Conservation (phyloP, 2,329 filamentous ascomycete species). For the Claviceps paspali region DNA sequence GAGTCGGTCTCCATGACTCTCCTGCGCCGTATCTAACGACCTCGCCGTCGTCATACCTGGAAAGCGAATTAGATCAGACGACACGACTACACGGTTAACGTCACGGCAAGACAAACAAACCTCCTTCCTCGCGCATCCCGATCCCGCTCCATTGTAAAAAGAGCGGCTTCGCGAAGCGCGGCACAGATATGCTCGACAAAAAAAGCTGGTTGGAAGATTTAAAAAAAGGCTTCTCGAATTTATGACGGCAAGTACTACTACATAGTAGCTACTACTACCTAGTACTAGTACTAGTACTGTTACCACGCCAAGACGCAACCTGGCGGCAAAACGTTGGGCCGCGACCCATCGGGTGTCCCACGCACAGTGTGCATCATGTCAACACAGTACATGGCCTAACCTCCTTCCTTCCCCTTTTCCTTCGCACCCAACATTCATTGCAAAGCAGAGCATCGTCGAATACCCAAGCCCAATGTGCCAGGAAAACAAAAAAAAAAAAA, state of each 20-base stretch:
- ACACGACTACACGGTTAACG: too few species aligned
- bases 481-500: too few species aligned
- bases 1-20: conserved; percentile 45
- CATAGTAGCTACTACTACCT: too few species aligned
- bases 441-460: too few species aligned
- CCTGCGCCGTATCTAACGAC: conserved; percentile 46
- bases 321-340: background rate
- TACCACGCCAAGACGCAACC: background rate
- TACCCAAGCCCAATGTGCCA: background rate
- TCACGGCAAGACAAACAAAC: conserved; percentile 11
- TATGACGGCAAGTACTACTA: too few species aligned
- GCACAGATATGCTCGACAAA: background rate
- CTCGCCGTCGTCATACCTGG: conserved; percentile 45
- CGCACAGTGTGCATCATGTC: too few species aligned
- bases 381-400: background rate
- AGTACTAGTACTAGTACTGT: too few species aligned
- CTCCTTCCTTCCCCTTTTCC: too few species aligned
- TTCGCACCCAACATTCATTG: too few species aligned
- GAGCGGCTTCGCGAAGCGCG: background rate
- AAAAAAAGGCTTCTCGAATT: too few species aligned
- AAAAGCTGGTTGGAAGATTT: background rate
- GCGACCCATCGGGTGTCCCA: background rate
- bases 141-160: conserved; percentile 20
- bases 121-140: conserved; percentile 20
- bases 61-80: background rate